Percentiles rank a stretch among this genome's conserved stretches.
These are phyloP conservation scores for Westerdykella sp. DNA, from an alignment of 2,329 filamentous ascomycete species.

Conservation along the genomic window DNA sequence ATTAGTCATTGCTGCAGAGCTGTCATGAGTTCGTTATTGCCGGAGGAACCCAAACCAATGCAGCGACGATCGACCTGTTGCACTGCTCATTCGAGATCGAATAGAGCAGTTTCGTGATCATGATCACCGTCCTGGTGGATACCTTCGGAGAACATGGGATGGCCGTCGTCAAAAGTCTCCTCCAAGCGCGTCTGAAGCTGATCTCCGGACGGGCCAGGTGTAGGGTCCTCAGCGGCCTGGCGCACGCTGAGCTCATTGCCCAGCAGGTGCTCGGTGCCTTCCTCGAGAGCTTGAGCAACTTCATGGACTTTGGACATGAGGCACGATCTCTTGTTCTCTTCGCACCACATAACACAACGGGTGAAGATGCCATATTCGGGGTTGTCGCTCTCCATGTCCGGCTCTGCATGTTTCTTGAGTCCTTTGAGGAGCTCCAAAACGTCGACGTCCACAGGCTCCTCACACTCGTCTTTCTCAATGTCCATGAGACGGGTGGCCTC, in stretches of 20 bases:
- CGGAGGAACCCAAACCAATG: too few species aligned
- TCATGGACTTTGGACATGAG: neutral
- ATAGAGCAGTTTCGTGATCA: too few species aligned
- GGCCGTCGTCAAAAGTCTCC: too few species aligned
- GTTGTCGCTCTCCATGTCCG: neutral
- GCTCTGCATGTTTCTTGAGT: constrained; percentile 15
- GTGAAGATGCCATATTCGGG: constrained; percentile 23
- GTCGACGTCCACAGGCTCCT: constrained; percentile 9
- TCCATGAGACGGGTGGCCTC: constrained; percentile 20
- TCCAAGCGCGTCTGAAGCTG: too few species aligned
- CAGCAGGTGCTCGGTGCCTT: neutral
- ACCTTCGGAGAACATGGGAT: too few species aligned
- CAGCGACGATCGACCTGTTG: too few species aligned
- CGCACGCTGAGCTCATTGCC: neutral
- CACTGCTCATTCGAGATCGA: too few species aligned
- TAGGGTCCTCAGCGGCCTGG: too few species aligned
- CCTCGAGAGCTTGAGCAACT: neutral
- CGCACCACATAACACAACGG: constrained; percentile 19
- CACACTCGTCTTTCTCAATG: constrained; percentile 1
- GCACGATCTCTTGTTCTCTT: constrained; percentile 6
- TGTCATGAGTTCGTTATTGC: too few species aligned
- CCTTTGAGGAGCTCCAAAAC: constrained; percentile 10
- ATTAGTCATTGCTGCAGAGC: too few species aligned
- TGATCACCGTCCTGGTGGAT: too few species aligned
- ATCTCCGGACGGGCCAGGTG: too few species aligned